These are phyloP conservation scores for Rutstroemia sydowiana DNA, from an alignment of 2,329 filamentous ascomycete genomes.

Conservation along the genomic window DNA sequence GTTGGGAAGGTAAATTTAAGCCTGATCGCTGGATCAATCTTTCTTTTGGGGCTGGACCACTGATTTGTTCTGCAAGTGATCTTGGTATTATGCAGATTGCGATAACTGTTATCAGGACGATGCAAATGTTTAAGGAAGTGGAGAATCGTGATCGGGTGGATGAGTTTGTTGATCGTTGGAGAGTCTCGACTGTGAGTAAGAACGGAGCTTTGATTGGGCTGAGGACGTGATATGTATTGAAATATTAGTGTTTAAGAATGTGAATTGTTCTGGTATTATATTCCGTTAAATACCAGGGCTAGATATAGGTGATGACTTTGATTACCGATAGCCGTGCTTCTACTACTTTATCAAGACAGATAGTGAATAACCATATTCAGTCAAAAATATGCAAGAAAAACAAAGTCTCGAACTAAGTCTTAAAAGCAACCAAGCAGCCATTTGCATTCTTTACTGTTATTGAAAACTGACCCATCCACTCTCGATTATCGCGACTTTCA, in stretches of 20 bases:
- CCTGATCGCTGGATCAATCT: slow-evolving; percentile 3
- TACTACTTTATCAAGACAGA: too few species aligned
- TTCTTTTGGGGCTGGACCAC: neutral
- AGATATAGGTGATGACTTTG: too few species aligned
- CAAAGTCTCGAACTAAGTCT: neutral
- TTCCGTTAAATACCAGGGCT: too few species aligned
- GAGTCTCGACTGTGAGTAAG: neutral
- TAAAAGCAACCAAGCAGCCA: neutral
- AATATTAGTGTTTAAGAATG: neutral
- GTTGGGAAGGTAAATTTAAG: slow-evolving; percentile 44
- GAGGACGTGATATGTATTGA: neutral
- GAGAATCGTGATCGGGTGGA: neutral
- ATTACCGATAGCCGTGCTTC: too few species aligned
- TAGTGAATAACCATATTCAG: too few species aligned
- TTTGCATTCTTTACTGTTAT: neutral
- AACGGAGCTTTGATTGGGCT: neutral
- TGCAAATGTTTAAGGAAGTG: neutral
- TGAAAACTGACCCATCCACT: neutral
- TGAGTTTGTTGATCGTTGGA: neutral
- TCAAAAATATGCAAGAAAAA: too few species aligned
- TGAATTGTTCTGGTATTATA: too few species aligned
- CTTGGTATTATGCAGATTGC: neutral
- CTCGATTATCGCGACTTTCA: neutral
- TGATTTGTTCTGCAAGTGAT: slow-evolving; percentile 1
- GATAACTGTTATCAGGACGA: neutral